These are phyloP conservation scores for Pterocarpus macrocarpus DNA, from an alignment of 306 rosid genomes.

Conservation along the genomic window DNA sequence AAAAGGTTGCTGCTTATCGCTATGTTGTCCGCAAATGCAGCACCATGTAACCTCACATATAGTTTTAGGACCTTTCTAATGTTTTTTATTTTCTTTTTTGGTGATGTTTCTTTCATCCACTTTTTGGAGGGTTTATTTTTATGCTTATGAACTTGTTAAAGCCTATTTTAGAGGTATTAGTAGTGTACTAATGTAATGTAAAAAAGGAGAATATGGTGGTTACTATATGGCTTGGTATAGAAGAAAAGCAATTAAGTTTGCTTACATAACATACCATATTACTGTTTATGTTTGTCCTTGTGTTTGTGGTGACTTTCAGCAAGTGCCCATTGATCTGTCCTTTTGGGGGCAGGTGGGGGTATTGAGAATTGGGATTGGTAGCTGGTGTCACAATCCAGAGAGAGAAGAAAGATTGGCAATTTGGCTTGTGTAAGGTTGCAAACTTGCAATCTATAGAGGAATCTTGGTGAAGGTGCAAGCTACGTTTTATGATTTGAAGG, in stretches of 20 bases:
- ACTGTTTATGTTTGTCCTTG: constrained; percentile 42
- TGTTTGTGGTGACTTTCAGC: not conserved
- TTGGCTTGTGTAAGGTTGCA: constrained; percentile 29
- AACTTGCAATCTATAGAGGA: constrained; percentile 7
- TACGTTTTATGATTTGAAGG: constrained; percentile 14
- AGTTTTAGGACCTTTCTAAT: constrained; percentile 22
- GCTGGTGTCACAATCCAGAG: not conserved
- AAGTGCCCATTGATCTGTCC: constrained; percentile 34
- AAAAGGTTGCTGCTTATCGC: constrained; percentile 93
- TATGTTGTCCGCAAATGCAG: constrained; percentile 78
- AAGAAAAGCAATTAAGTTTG: constrained; percentile 57
- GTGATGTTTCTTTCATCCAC: constrained; percentile 14
- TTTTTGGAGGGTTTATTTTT: constrained; percentile 41
- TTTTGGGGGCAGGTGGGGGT: constrained; percentile 25
- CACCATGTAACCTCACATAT: constrained; percentile 39
- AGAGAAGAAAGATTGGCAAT: not conserved
- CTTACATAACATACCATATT: constrained; percentile 51
- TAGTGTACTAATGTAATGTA: constrained; percentile 57
- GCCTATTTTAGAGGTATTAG: constrained; percentile 35
- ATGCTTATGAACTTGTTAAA: constrained; percentile 50
- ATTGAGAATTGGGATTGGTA: constrained; percentile 4
- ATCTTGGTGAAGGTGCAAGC: constrained; percentile 31
- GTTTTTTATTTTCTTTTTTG: not conserved
- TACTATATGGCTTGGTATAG: constrained; percentile 52
- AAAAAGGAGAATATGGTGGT: constrained; percentile 40